Conservation (phyloP, 2,329 filamentous ascomycete species). For the Cordyceps cateniannulata region DNA sequence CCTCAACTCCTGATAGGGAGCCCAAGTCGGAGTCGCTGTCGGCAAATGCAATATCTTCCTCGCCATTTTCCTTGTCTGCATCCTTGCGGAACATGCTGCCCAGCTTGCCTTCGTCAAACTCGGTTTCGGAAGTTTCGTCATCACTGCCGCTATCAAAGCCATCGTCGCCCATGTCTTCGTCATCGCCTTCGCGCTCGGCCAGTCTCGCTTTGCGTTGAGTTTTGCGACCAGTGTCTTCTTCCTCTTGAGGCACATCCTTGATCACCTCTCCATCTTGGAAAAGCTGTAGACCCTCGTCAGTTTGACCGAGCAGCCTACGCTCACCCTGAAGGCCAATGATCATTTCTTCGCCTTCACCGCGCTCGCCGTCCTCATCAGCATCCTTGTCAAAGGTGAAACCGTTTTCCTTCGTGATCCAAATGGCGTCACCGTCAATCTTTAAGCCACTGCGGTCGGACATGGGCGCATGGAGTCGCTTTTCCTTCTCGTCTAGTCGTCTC, state of each 20-base stretch:
- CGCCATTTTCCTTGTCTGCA: constrained; percentile 43
- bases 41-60: constrained; percentile 79
- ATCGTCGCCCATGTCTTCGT: constrained; percentile 50
- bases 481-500: constrained; percentile 84
- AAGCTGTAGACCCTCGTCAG: constrained; percentile 73
- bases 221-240: constrained; percentile 55
- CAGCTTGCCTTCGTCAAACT: constrained; percentile 53
- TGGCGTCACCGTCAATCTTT: constrained; percentile 92
- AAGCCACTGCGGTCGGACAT: constrained; percentile 98
- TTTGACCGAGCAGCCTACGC: constrained; percentile 73
- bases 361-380: constrained; percentile 56
- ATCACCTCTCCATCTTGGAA: constrained; percentile 74
- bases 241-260: constrained; percentile 40
- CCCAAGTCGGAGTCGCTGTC: constrained; percentile 96
- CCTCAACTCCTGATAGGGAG: constrained; percentile 62
- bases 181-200: constrained; percentile 52
- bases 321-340: constrained; percentile 85
- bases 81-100: constrained; percentile 55
- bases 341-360: constrained; percentile 91
- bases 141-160: constrained; percentile 47
- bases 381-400: constrained; percentile 69
- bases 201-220: constrained; percentile 51
- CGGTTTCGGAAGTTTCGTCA: constrained; percentile 46
- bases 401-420: constrained; percentile 73
- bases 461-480: constrained; percentile 91